These are phyloP conservation scores for Pseudovirgaria hyperparasitica DNA, from an alignment of 2,329 filamentous ascomycete species.

Conservation along the genomic window DNA sequence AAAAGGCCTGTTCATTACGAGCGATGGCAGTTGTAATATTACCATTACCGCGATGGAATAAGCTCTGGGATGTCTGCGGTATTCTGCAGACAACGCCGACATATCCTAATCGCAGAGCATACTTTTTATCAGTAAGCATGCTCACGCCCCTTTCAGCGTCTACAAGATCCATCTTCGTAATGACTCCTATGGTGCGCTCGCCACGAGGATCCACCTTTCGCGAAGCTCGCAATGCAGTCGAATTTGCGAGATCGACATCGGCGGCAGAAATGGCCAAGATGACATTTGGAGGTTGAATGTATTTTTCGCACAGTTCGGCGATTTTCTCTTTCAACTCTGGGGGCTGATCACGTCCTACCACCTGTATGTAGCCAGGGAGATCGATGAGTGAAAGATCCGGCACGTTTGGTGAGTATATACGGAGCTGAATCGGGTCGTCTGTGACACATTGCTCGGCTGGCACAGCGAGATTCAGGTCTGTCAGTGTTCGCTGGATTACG, in stretches of 20 bases:
- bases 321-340: constrained; percentile 91
- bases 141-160: constrained; percentile 65
- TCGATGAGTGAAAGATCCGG: constrained; percentile 94
- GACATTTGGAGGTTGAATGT: constrained; percentile 90
- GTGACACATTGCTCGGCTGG: constrained; percentile 85
- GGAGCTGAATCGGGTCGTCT: constrained; percentile 91
- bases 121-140: constrained; percentile 80
- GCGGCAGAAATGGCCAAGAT: constrained; percentile 95
- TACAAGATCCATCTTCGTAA: constrained; percentile 98
- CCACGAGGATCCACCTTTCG: constrained; percentile 85
- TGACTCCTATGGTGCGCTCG: constrained; percentile 93
- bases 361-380: constrained; percentile 93
- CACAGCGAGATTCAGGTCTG: constrained; percentile 87
- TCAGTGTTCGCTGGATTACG: constrained; percentile 84
- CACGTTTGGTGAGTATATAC: constrained; percentile 89
- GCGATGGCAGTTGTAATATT: constrained; percentile 72
- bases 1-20: constrained; percentile 80
- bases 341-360: constrained; percentile 82
- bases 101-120: constrained; percentile 87
- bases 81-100: constrained; percentile 87
- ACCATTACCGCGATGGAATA: constrained; percentile 72
- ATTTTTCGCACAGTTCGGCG: constrained; percentile 91
- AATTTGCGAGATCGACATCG: constrained; percentile 94
- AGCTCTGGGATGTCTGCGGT: constrained; percentile 46
- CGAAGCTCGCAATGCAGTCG: constrained; percentile 79